Percentiles rank a stretch among this genome's conserved stretches.
Evolutionary conservation across 805 yeast genomes (phyloP).

Genomic region (Monosporozyma siamensis): DNA sequence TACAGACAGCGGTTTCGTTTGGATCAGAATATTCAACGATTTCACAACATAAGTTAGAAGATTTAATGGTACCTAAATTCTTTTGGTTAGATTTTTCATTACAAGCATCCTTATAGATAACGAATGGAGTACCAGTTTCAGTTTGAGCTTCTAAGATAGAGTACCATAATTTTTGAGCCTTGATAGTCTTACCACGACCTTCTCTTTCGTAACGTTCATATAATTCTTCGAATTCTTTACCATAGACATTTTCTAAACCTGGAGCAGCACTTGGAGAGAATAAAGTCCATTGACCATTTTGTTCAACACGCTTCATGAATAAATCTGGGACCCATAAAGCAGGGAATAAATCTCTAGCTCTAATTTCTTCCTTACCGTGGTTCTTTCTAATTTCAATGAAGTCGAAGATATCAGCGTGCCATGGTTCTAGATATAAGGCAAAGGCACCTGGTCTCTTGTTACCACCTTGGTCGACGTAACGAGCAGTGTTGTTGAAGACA

Average conservation of each 20-base stretch:
- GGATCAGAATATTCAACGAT: conserved; percentile 82
- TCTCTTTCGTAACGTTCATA: conserved; percentile 64
- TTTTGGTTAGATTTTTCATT: conserved; percentile 79
- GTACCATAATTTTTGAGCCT: conserved; percentile 85
- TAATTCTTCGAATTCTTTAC: conserved; percentile 67
- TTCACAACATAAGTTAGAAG: conserved; percentile 89
- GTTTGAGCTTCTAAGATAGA: conserved; percentile 83
- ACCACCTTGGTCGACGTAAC: conserved; percentile 96
- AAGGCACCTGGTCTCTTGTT: conserved; percentile 96
- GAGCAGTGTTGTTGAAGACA: conserved; percentile 88
- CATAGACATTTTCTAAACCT: conserved; percentile 72
- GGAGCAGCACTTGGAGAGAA: conserved; percentile 85
- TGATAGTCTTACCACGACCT: conserved; percentile 50
- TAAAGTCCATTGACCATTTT: conserved; percentile 72
- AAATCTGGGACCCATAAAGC: conserved; percentile 92
- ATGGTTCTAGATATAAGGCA: conserved; percentile 86
- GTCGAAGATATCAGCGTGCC: conserved; percentile 88
- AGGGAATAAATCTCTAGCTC: conserved; percentile 85
- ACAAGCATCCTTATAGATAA: conserved; percentile 87
- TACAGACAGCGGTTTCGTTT: conserved; percentile 90
- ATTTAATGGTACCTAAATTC: conserved; percentile 83
- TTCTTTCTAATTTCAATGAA: conserved; percentile 79
- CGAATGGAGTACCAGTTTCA: conserved; percentile 92
- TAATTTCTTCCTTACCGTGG: conserved; percentile 86
- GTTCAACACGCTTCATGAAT: conserved; percentile 82